These are phyloP conservation scores for Trapa bicornis DNA, from an alignment of 345 rosid species.

Conservation along the genomic window DNA sequence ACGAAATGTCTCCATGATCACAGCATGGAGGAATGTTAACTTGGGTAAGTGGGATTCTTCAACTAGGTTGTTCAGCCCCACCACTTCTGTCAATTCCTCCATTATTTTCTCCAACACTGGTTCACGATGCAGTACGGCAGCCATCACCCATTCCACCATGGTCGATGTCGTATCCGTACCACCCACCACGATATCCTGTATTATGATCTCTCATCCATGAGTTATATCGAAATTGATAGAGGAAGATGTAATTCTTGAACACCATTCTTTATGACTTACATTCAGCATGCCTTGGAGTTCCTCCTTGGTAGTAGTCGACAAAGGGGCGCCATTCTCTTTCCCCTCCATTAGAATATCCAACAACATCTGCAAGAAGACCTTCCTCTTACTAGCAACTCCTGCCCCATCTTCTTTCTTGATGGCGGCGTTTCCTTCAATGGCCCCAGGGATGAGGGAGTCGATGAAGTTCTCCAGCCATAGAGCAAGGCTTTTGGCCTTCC, in stretches of 20 bases:
- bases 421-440: neutral
- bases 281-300: slow-evolving; percentile 6
- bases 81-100: slow-evolving; percentile 10
- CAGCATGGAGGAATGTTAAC: slow-evolving; percentile 15
- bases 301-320: neutral
- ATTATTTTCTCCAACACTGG: slow-evolving; percentile 10
- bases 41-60: slow-evolving; percentile 21
- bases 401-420: neutral
- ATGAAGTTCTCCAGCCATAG: slow-evolving; percentile 10
- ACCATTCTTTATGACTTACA: slow-evolving; percentile 2
- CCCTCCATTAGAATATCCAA: slow-evolving; percentile 1
- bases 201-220: neutral
- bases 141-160: slow-evolving; percentile 34
- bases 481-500: slow-evolving; percentile 8
- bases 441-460: slow-evolving; percentile 14
- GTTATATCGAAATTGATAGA: neutral
- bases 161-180: slow-evolving; percentile 24
- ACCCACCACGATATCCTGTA: slow-evolving; percentile 6
- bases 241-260: neutral
- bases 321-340: neutral
- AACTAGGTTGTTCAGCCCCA: slow-evolving; percentile 9
- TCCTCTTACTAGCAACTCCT: neutral
- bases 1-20: slow-evolving; percentile 22
- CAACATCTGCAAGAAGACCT: slow-evolving; percentile 5
- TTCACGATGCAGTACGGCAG: slow-evolving; percentile 25